A percentile compares a stretch with the other conserved stretches of the same genome.
These are phyloP conservation scores for Exutisphaerella laricina DNA, from an alignment of 2,329 filamentous ascomycete species.

Conservation along the genomic window DNA sequence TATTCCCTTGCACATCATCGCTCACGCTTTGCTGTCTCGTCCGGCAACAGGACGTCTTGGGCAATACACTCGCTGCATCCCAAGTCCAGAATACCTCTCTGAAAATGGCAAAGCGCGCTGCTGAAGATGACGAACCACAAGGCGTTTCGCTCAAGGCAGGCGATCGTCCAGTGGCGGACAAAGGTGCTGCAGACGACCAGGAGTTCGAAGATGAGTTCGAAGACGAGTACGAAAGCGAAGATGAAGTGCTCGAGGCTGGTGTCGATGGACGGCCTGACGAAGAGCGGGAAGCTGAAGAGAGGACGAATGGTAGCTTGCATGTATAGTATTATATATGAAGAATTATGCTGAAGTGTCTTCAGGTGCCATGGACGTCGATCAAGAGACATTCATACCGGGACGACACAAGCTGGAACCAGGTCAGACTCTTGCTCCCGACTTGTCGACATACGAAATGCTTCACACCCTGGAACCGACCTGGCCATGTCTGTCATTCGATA, in stretches of 20 bases:
- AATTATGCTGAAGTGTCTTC: slow-evolving; percentile 11
- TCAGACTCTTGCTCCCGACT: slow-evolving; percentile 84
- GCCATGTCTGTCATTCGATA: slow-evolving; percentile 95
- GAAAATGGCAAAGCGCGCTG: slow-evolving; percentile 57
- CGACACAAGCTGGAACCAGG: slow-evolving; percentile 85
- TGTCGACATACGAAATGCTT: slow-evolving; percentile 96
- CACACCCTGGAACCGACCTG: slow-evolving; percentile 90
- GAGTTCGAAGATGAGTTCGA: slow-evolving; percentile 96
- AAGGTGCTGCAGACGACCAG: slow-evolving; percentile 49
- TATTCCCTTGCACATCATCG: slow-evolving; percentile 3
- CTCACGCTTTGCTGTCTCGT: slow-evolving; percentile 21
- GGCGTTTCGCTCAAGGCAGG: slow-evolving; percentile 53
- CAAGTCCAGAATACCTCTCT: slow-evolving; percentile 16
- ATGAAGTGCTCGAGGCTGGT: slow-evolving; percentile 86
- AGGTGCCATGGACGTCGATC: slow-evolving; percentile 88
- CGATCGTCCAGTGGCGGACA: slow-evolving; percentile 50
- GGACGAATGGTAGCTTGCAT: slow-evolving; percentile 50
- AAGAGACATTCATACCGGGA: slow-evolving; percentile 92
- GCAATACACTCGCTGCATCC: slow-evolving; percentile 25
- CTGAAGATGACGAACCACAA: slow-evolving; percentile 47
- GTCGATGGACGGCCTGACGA: slow-evolving; percentile 89
- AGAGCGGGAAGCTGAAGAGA: slow-evolving; percentile 85
- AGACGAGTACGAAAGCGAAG: slow-evolving; percentile 83
- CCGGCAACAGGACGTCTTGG: slow-evolving; percentile 23
- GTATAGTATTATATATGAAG: not conserved